These are phyloP conservation scores for Chrysanthemum makinoi DNA, from an alignment of 129 eudicot genomes.

Conservation along the genomic window DNA sequence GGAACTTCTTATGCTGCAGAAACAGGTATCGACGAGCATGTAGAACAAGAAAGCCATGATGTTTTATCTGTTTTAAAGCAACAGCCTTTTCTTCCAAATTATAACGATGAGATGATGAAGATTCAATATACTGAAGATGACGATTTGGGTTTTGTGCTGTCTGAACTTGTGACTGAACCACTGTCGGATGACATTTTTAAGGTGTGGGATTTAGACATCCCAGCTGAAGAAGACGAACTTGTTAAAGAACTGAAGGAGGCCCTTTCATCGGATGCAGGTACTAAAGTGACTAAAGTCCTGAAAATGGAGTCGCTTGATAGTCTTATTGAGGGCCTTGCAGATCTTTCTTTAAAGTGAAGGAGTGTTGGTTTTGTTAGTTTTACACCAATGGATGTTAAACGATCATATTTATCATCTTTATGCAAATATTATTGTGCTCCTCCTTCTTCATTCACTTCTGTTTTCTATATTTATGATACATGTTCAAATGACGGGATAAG, in stretches of 20 bases:
- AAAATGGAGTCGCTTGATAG: slow-evolving; percentile 53
- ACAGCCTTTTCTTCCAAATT: slow-evolving; percentile 60
- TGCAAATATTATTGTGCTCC: slow-evolving; percentile 7
- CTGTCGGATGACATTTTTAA: slow-evolving; percentile 54
- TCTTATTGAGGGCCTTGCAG: slow-evolving; percentile 55
- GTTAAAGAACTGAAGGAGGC: slow-evolving; percentile 48
- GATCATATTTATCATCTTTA: background rate
- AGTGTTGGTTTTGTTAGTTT: slow-evolving; percentile 17
- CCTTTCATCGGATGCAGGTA: slow-evolving; percentile 33
- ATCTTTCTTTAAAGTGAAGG: slow-evolving; percentile 45
- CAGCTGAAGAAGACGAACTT: slow-evolving; percentile 62
- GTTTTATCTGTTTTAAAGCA: slow-evolving; percentile 27
- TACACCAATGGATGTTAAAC: slow-evolving; percentile 6
- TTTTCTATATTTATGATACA: background rate
- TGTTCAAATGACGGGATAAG: background rate
- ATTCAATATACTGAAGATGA: slow-evolving; percentile 32
- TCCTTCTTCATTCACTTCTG: background rate
- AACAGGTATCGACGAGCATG: slow-evolving; percentile 11
- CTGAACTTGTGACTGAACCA: slow-evolving; percentile 32
- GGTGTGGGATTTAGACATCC: slow-evolving; percentile 69
- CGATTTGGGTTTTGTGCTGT: slow-evolving; percentile 30
- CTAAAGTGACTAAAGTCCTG: slow-evolving; percentile 27
- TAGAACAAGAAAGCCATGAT: slow-evolving; percentile 36
- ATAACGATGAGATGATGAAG: slow-evolving; percentile 44
- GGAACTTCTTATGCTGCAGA: slow-evolving; percentile 17